A percentile compares a stretch with the other conserved stretches of the same genome.
Conservation (phyloP, 805 yeast genomes). For the Spathaspora passalidarum region DNA sequence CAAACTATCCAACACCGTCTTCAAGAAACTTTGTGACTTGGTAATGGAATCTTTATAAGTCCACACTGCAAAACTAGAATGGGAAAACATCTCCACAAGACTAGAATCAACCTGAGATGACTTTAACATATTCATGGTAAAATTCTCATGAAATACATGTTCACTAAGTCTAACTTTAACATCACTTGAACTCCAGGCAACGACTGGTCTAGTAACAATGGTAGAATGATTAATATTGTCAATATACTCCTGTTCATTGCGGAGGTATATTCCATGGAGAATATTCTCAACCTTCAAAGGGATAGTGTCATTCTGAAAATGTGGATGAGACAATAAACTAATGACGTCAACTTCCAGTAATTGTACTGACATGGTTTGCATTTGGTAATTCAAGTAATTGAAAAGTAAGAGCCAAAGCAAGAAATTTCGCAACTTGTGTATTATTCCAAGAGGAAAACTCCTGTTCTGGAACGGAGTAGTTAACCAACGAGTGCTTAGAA, state of each 20-base stretch:
- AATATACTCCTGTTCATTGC: constrained; percentile 18
- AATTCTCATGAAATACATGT: neutral
- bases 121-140: neutral
- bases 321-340: constrained; percentile 2
- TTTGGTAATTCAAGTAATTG: constrained; percentile 3
- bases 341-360: constrained; percentile 5
- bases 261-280: constrained; percentile 16
- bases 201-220: constrained; percentile 17
- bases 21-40: neutral
- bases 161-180: constrained; percentile 2
- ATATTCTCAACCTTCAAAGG: constrained; percentile 6
- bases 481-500: constrained; percentile 3
- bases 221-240: constrained; percentile 13
- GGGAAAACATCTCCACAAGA: neutral
- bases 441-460: neutral
- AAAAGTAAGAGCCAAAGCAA: constrained; percentile 3
- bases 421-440: constrained; percentile 2
- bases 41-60: neutral
- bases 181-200: constrained; percentile 4
- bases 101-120: neutral
- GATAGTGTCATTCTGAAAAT: neutral
- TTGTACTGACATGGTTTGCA: constrained; percentile 1
- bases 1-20: neutral
- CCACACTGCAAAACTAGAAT: neutral
- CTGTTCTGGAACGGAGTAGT: neutral